Percentiles rank a stretch among this genome's conserved stretches.
These are phyloP conservation scores for Buxus sempervirens DNA, from an alignment of 164 flowering plant genomes.

Conservation along the genomic window DNA sequence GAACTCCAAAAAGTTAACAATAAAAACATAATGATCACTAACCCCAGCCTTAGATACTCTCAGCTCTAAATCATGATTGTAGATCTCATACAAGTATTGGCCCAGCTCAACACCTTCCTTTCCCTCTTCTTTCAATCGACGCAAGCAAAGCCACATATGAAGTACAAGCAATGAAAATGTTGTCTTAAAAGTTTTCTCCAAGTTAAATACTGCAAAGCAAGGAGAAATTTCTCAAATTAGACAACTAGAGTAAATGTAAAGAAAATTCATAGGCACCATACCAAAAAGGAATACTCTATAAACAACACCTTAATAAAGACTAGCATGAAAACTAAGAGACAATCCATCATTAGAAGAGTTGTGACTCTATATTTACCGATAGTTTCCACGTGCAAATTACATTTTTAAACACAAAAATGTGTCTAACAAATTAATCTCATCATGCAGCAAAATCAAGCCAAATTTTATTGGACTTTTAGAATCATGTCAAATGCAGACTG, in stretches of 20 bases:
- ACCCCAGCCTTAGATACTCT: conserved; percentile 99
- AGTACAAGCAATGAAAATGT: conserved; percentile 86
- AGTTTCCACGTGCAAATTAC: background rate
- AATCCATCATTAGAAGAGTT: background rate
- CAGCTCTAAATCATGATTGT: conserved; percentile 91
- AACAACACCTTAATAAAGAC: background rate
- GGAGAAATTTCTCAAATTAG: conserved; percentile 1
- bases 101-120: conserved; percentile 92
- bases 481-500: too few species aligned
- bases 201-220: conserved; percentile 71
- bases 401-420: too few species aligned
- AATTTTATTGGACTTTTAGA: too few species aligned
- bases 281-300: background rate
- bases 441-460: too few species aligned
- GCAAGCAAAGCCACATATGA: conserved; percentile 95
- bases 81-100: conserved; percentile 85
- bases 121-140: conserved; percentile 93
- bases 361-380: background rate
- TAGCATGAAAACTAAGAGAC: background rate
- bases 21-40: conserved; percentile 22
- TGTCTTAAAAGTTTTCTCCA: conserved; percentile 92
- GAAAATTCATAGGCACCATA: background rate
- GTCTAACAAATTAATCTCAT: too few species aligned
- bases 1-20: background rate
- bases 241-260: background rate